These are phyloP conservation scores for Phytopythium sindhum DNA, from an alignment of 352 stramenopile species.

Conservation along the genomic window DNA sequence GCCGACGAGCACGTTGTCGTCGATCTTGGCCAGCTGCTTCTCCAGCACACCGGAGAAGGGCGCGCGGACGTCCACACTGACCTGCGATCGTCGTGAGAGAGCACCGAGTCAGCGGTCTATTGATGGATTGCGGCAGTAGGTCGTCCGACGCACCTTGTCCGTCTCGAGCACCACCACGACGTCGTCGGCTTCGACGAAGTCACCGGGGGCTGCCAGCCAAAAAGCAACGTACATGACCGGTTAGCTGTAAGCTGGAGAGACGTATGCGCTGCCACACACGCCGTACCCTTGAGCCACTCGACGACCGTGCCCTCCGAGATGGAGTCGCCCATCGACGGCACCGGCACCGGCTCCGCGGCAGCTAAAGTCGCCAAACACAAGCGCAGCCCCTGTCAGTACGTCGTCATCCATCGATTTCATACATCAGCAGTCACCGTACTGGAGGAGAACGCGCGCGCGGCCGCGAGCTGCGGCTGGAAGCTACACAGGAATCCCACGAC, in stretches of 20 bases:
- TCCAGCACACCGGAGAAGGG: constrained; percentile 89
- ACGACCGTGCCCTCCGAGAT: constrained; percentile 98
- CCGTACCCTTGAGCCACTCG: constrained; percentile 90
- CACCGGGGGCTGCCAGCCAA: constrained; percentile 65
- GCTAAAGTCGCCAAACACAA: constrained; percentile 14
- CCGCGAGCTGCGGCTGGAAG: constrained; percentile 20
- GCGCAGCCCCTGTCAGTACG: neutral
- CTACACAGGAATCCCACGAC: constrained; percentile 9
- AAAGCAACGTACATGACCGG: neutral
- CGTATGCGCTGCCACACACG: constrained; percentile 2
- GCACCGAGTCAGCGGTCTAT: neutral
- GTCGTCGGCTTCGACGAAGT: constrained; percentile 94
- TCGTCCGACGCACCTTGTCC: constrained; percentile 89
- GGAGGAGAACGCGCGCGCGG: constrained; percentile 43
- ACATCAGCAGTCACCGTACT: constrained; percentile 17
- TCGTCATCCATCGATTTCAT: neutral
- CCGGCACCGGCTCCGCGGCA: constrained; percentile 54
- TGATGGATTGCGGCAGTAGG: neutral
- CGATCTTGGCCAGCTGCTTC: constrained; percentile 89
- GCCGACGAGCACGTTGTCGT: constrained; percentile 97
- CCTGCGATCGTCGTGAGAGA: constrained; percentile 30
- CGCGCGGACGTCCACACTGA: constrained; percentile 89
- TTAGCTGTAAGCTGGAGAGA: neutral
- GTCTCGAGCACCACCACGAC: constrained; percentile 98
- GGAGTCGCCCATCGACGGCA: constrained; percentile 93